Evolutionary conservation across 495 filamentous ascomycete species (phyloP).

Genomic region (Xylaria grammica): DNA sequence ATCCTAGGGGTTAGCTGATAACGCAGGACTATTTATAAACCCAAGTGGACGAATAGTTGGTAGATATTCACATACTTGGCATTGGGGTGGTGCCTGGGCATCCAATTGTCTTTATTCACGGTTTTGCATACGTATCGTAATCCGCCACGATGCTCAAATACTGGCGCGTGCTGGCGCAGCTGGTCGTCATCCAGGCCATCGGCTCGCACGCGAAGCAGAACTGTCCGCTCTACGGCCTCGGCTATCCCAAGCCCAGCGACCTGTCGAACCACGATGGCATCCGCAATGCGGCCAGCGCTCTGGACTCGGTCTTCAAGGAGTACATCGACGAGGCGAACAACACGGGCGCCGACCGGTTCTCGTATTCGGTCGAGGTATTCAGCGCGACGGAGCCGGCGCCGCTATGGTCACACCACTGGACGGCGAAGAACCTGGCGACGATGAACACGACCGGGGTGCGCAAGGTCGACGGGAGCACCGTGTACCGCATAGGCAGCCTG

Average conservation of each 20-base stretch:
- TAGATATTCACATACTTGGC: neutral
- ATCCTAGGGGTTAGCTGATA: neutral
- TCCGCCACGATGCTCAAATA: neutral
- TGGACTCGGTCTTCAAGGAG: conserved; percentile 38
- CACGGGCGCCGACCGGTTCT: conserved; percentile 45
- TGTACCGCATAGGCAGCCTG: conserved; percentile 56
- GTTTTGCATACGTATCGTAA: neutral
- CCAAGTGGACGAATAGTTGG: neutral
- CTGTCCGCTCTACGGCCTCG: conserved; percentile 56
- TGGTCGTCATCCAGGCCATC: neutral
- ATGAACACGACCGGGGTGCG: conserved; percentile 46
- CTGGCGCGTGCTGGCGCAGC: neutral
- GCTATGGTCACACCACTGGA: conserved; percentile 54
- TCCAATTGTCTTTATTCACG: neutral
- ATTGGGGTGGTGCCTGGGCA: neutral
- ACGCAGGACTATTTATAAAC: neutral
- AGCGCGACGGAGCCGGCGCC: conserved; percentile 44
- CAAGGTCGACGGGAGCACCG: conserved; percentile 47
- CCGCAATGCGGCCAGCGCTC: conserved; percentile 26
- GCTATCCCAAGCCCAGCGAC: conserved; percentile 48
- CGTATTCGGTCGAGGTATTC: conserved; percentile 57
- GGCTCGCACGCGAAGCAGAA: conserved; percentile 35
- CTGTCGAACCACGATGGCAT: conserved; percentile 35
- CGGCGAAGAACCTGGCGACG: conserved; percentile 45
- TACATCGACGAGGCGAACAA: conserved; percentile 44